Percentiles rank a stretch among this genome's conserved stretches.
phyloP scores from a whole-genome alignment of 23 red algal species.

The Gracilariopsis chorda region DNA sequence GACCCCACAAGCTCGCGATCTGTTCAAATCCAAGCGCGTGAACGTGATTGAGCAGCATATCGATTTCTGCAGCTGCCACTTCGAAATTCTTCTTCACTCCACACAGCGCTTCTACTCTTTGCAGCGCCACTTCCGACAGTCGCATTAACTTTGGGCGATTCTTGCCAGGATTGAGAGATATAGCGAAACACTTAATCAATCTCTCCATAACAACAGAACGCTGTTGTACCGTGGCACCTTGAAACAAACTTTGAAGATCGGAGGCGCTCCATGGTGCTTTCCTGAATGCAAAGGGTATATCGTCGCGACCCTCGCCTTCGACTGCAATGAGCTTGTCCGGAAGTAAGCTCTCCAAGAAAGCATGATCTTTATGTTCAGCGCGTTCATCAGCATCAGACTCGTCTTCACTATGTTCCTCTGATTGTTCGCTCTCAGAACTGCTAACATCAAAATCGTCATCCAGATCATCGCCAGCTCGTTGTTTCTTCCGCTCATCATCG shows the following conservation, averaged over 20 bases:
- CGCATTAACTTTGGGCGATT: conserved; percentile 21
- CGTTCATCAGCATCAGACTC: not conserved
- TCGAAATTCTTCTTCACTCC: not conserved
- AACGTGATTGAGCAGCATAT: conserved; percentile 52
- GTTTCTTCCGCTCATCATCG: not conserved
- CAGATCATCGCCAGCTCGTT: not conserved
- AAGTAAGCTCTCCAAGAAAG: not conserved
- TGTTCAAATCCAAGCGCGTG: conserved; percentile 32
- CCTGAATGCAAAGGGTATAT: conserved; percentile 55
- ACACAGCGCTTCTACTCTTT: conserved; percentile 3
- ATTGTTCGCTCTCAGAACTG: not conserved
- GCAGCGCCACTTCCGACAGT: conserved; percentile 23
- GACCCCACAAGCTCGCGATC: conserved; percentile 26
- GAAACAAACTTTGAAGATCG: conserved; percentile 37
- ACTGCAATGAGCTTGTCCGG: not conserved
- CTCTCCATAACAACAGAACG: conserved; percentile 38
- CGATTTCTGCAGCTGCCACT: conserved; percentile 25
- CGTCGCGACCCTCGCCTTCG: not conserved
- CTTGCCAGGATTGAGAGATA: conserved; percentile 30
- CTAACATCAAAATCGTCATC: not conserved
- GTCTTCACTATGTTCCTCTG: conserved; percentile 21
- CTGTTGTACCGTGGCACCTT: conserved; percentile 7
- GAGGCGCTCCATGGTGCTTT: not conserved
- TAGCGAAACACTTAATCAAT: conserved; percentile 56
- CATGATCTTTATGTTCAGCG: not conserved